Base-by-base conservation (phyloP, 805 yeast species). In the Metschnikowia continentalis region DNA sequence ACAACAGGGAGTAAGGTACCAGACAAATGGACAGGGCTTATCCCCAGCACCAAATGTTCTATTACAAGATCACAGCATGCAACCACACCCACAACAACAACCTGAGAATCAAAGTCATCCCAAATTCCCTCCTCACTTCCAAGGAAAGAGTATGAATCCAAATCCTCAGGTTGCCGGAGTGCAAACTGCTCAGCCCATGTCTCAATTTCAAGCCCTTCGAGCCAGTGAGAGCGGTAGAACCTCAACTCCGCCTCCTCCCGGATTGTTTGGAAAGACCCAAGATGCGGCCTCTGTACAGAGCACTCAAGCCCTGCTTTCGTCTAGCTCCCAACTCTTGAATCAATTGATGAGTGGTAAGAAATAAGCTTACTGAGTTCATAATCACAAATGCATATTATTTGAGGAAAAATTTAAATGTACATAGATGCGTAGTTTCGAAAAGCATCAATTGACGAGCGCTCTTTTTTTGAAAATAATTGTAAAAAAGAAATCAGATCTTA, bases 331-430 rank as follows among this genome's bases (percentile, higher is more conserved):
- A 63, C 76, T 90, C 61, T 76, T 90, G 60, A 88, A 83, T 51
- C 97, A 90, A 67, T 74, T 90, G 63, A 84, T 90, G 83, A 84
- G 85, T 59, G 95, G 95, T 30, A 88, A 86, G 64, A 80, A 73
- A 59, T 73, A 60, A 57, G 26, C 20, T 15, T 14, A 22, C 6
- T 14, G 11, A 13, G 22, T 17, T 14, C 10, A 32, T 22, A 42
- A 19, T 33, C 22, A 42, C 15, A 42, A 32, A 32, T 42, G 46
- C 46, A 42, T 42, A 33, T 33, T 22, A 35, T 35, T n/a, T 42
- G 38, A 35, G n/a, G 20, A 15, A 5, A 10, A 19, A 7, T 19
- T 22, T 5, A 19, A n/a, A 33, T 11, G 14, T 26, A 26, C 19
- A 15, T 19, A 26, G 17, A 26, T 30, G 22, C 30, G 19, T 22